Base-by-base conservation (phyloP, 2,329 filamentous ascomycete genomes). In the Teratosphaeria viscida region DNA sequence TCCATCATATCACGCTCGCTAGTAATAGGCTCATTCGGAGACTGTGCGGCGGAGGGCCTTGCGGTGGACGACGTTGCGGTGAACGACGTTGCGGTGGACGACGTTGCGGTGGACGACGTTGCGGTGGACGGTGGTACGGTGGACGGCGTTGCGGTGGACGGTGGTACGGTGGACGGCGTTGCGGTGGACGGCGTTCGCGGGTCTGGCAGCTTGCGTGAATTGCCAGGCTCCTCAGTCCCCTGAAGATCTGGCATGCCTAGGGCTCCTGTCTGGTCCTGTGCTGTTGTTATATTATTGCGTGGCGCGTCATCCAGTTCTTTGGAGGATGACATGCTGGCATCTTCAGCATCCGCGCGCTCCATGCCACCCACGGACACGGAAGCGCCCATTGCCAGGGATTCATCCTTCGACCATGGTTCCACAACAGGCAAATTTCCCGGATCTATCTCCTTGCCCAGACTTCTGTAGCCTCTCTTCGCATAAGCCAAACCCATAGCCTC, bases 391-490 rank as follows among this genome's bases (percentile, higher is more conserved):
- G 27, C 56, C 55, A 63, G 61, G 34, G 32, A 23, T 5, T 61
- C 56, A 35, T 61, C 37, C 7, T 39, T 19, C 12, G 47, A 11
- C 32, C 32, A n/a, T 2, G 57, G 52, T 19, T 47, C 32, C 14
- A 60, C 29, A n/a, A 52, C 37, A 26, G 34, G 39, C 16, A 54
- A 23, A 39, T 55, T 34, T 26, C 52, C 34, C 7, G 54, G 54
- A 35, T 63, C 23, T 19, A 68, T 54, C 19, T 57, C 58, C 16
- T 54, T 43, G 16, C 62, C 63, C 55, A 63, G 19, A 34, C 52
- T 29, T 57, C 65, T 54, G 53, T 67, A 69, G 12, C 53, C 59
- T 53, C 61, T 53, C 26, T 57, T 63, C n/a, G 61, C 59, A 57
- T 69, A 69, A 12, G 64, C 55, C 57, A 69, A 32, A 2, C 53